Evolutionary conservation across 23 red algal genomes (phyloP), one percentile per base, ranked within the genome.

Genomic region (Gracilariopsis chorda): DNA sequence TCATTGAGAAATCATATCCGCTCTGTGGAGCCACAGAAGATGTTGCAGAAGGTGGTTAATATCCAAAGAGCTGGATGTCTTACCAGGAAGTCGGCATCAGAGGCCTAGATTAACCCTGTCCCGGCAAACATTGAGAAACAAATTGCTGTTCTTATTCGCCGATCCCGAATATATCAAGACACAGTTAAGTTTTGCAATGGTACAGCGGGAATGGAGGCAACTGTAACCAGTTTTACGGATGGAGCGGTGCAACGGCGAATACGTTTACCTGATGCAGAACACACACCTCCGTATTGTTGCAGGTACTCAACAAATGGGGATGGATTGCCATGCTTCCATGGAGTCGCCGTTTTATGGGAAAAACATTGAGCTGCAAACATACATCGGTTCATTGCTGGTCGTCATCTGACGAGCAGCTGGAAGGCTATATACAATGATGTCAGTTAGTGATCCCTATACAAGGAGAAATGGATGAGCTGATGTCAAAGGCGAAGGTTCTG

Each of bases 21-120:
- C 3, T 75, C 84, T 9, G 51, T 74, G 1, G 84, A 88, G 84
- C 84, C 84, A 4, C 65, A 73, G 37, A 88, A 88, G 67, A 88
- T 88, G 84, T 29, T 88, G 17, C 0, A 30, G n/a, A 51, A 68
- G 49, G 84, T 88, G 4, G 48, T 88, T 30, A 35, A 29, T 62
- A 39, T 58, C 12, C 84, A 77, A 35, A 7, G 64, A 6, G 9
- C 46, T 51, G 67, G 63, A 12, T 75, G 55, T 75, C 40, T 76
- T 27, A 62, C 1, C 7, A 41, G 40, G 2, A 20, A 88, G 60
- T n/a, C 46, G 16, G 48, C 33, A 4, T 40, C 49, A 13, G 20
- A 30, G 16, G 30, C 65, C 5, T 88, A 67, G 6, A 40, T 42
- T 11, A 24, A 17, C 20, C 84, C 67, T 0, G 65, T 88, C 5